phyloP scores from a whole-genome alignment of 805 yeast genomes.

The Pichia californica region DNA sequence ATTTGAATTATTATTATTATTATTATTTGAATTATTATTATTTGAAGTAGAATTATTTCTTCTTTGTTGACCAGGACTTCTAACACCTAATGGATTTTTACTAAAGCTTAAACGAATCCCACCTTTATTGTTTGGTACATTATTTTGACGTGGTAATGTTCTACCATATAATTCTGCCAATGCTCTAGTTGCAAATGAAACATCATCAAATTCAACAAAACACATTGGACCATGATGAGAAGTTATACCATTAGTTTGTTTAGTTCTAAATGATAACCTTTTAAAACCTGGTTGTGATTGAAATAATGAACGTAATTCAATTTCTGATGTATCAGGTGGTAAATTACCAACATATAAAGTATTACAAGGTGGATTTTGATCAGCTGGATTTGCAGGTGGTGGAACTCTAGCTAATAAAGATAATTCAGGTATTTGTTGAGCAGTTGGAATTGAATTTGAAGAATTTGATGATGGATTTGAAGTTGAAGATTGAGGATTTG shows the following conservation, averaged over 20 bases:
- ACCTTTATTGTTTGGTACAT: slow-evolving; percentile 51
- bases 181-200: slow-evolving; percentile 87
- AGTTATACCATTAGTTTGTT: slow-evolving; percentile 32
- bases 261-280: slow-evolving; percentile 84
- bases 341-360: slow-evolving; percentile 94
- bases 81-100: slow-evolving; percentile 93
- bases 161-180: slow-evolving; percentile 91
- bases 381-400: slow-evolving; percentile 96
- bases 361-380: slow-evolving; percentile 98
- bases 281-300: slow-evolving; percentile 89
- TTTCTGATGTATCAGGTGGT: slow-evolving; percentile 95
- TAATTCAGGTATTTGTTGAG: slow-evolving; percentile 45
- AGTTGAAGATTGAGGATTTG: background rate
- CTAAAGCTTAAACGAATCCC: slow-evolving; percentile 93
- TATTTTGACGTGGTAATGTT: slow-evolving; percentile 75
- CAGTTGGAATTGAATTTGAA: too few relatives aligned
- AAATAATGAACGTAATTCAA: slow-evolving; percentile 81
- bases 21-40: background rate
- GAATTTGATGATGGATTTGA: background rate
- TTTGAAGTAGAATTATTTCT: slow-evolving; percentile 16
- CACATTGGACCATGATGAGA: slow-evolving; percentile 95
- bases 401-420: slow-evolving; percentile 74
- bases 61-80: slow-evolving; percentile 48
- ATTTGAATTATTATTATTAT: background rate
- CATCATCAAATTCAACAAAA: slow-evolving; percentile 97